Evolutionary conservation across 495 filamentous ascomycete species (phyloP), one percentile per base, ranked within the genome.

Genomic region (Neurospora hispaniola): DNA sequence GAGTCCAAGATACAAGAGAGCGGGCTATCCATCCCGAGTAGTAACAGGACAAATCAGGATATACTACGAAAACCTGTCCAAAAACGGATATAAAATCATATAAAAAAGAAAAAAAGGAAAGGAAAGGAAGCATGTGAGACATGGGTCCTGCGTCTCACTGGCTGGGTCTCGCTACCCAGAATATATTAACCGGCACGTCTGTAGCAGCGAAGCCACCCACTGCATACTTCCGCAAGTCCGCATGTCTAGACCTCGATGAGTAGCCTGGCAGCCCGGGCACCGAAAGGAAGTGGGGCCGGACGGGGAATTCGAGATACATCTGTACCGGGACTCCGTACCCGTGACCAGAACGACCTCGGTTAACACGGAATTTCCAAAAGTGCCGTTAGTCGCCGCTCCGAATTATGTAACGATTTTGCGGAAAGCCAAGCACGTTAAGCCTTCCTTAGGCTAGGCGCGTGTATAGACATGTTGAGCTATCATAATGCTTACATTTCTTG

Each of bases 161-260:
- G 54, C 54, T 35, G 54, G 54, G 23, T 14, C 54, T 35, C 35
- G 54, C 54, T 73, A 70, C 70, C 72, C 8, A 62, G 18, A 69
- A 75, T 76, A 78, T 74, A 79, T 79, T 79, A 78, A 75, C 74
- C 77, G 74, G 38, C 74, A 74, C 73, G 76, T 68, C 43, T 70
- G 42, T 23, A 23, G 7, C 48, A 23, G 38, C 42, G 10, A 43
- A 41, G 43, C 42, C 48, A n/a, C 14, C 14, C 27, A 35, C 27
- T 66, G 27, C 54, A 62, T 31, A 62, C 54, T 23, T 62, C 54
- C 23, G 23, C 54, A 62, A 31, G 7, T 62, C 54, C 23, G 14
- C 54, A 66, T 41, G 42, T 76, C 75, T 76, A 72, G 73, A 72
- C 76, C 73, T 70, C 46, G 72, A 70, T 70, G 27, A 31, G 27